Conservation (phyloP, 495 filamentous ascomycete species). For the Recurvomyces mirabilis region DNA sequence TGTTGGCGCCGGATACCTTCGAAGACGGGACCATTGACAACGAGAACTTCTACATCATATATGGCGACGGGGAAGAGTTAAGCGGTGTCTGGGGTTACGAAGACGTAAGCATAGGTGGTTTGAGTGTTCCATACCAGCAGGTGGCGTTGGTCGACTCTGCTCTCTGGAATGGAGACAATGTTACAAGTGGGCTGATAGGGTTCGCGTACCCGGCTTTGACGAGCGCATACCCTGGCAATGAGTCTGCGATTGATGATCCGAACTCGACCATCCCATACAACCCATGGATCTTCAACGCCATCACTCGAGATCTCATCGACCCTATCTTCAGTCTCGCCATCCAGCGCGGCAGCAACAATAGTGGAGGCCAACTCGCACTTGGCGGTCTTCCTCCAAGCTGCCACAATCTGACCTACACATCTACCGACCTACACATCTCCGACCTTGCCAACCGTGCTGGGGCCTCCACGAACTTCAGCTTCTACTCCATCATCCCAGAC, state of each 20-base stretch:
- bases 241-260: not conserved
- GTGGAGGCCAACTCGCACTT: constrained; percentile 37
- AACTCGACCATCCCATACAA: constrained; percentile 10
- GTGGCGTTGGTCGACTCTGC: constrained; percentile 45
- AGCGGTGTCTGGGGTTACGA: constrained; percentile 47
- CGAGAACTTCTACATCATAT: constrained; percentile 47
- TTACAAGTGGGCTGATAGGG: constrained; percentile 15
- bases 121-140: constrained; percentile 45
- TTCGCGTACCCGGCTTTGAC: no score
- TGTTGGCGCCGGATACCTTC: constrained; percentile 32
- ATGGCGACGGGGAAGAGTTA: constrained; percentile 48
- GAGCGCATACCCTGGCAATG: constrained; percentile 8
- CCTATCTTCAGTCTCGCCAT: constrained; percentile 48
- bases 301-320: constrained; percentile 36
- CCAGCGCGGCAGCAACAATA: constrained; percentile 17
- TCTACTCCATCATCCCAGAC: constrained; percentile 36
- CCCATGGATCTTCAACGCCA: constrained; percentile 48
- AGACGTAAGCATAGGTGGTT: constrained; percentile 40
- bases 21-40: constrained; percentile 35
- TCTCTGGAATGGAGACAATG: constrained; percentile 26
- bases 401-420: constrained; percentile 29
- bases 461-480: no score
- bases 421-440: constrained; percentile 30
- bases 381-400: constrained; percentile 40
- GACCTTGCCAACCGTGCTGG: no score